A percentile compares a stretch with the other conserved stretches of the same genome.
phyloP scores from a whole-genome alignment of 2,329 filamentous ascomycete genomes.

The Endoconidiophora laricicola region DNA sequence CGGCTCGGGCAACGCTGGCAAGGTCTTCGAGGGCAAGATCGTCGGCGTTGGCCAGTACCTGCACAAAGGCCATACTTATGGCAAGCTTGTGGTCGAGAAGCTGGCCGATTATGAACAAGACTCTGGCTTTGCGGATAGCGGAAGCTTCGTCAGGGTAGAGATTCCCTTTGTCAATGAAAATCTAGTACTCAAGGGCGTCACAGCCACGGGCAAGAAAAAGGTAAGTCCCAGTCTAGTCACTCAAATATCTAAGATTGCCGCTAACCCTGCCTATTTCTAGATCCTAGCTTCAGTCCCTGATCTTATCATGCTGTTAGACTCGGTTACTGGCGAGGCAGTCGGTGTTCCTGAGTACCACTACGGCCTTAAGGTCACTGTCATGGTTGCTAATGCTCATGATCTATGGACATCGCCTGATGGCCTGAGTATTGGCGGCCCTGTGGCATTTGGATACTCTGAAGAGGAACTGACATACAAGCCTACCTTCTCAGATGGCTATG shows the following conservation, averaged over 20 bases:
- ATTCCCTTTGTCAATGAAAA: conserved; percentile 44
- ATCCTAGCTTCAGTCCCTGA: conserved; percentile 26
- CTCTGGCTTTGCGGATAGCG: conserved; percentile 15
- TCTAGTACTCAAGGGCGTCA: conserved; percentile 24
- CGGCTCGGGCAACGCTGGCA: conserved; percentile 16
- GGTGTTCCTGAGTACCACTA: conserved; percentile 22
- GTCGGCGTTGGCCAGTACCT: conserved; percentile 10
- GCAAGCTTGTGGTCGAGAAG: conserved; percentile 24
- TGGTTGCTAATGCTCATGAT: conserved; percentile 10
- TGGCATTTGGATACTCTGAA: conserved; percentile 7
- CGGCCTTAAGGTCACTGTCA: conserved; percentile 8
- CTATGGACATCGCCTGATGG: conserved; percentile 6
- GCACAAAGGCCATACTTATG: conserved; percentile 17
- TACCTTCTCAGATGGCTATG: conserved; percentile 8
- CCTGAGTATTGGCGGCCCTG: conserved; percentile 4
- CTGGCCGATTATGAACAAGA: conserved; percentile 23
- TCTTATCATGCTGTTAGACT: conserved; percentile 24
- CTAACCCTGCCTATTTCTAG: conserved; percentile 5
- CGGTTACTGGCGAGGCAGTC: conserved; percentile 22
- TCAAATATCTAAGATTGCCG: background rate
- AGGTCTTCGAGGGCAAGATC: conserved; percentile 19
- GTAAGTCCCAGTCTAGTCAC: conserved; percentile 8
- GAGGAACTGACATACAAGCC: conserved; percentile 5
- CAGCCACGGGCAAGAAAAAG: conserved; percentile 14
- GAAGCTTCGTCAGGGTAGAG: conserved; percentile 19